phyloP scores from a whole-genome alignment of 2,329 filamentous ascomycete genomes.

The Exophiala oligosperma region DNA sequence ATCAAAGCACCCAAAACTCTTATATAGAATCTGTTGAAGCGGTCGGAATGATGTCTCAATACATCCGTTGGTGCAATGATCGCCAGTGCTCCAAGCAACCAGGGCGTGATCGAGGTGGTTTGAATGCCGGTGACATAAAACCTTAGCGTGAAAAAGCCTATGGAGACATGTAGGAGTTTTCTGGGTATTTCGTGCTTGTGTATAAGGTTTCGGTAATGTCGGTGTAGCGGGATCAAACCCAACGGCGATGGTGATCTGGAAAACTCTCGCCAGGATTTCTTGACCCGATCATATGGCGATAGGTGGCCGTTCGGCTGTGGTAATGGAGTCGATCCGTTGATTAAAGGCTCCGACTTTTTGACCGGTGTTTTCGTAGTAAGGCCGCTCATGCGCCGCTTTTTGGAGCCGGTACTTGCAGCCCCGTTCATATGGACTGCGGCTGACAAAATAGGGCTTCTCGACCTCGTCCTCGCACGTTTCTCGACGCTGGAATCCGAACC shows the following conservation, averaged over 20 bases:
- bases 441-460: conserved; percentile 63
- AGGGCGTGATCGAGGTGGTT: conserved; percentile 75
- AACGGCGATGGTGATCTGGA: conserved; percentile 90
- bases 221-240: conserved; percentile 91
- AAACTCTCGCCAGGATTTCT: conserved; percentile 73
- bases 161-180: conserved; percentile 90
- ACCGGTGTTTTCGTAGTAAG: conserved; percentile 51
- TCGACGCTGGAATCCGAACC: conserved; percentile 56
- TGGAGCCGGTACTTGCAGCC: conserved; percentile 22
- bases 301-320: conserved; percentile 64
- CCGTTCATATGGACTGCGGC: conserved; percentile 32
- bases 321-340: conserved; percentile 38
- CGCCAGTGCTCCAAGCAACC: conserved; percentile 75
- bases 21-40: conserved; percentile 86
- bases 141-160: conserved; percentile 88
- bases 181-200: conserved; percentile 97
- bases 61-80: conserved; percentile 82
- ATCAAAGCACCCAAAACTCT: conserved; percentile 82
- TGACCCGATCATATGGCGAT: conserved; percentile 64
- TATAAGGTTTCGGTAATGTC: conserved; percentile 86
- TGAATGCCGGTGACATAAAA: conserved; percentile 81
- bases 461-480: conserved; percentile 65
- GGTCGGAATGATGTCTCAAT: conserved; percentile 76
- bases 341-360: conserved; percentile 38
- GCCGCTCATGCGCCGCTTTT: conserved; percentile 51